Conservation (phyloP, 2,329 filamentous ascomycete species). For the Metarhizium anisopliae region DNA sequence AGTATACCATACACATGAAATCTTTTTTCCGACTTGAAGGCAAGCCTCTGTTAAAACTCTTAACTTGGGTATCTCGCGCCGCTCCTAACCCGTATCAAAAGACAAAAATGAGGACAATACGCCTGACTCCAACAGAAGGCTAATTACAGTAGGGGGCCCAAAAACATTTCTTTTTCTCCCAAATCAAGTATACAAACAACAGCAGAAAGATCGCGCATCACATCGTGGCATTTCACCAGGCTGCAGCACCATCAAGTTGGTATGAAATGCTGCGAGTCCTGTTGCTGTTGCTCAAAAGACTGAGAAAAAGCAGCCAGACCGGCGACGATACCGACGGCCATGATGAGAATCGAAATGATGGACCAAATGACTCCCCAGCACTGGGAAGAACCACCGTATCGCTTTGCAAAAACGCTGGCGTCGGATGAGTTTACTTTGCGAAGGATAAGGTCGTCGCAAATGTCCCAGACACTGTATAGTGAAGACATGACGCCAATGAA, state of each 20-base stretch:
- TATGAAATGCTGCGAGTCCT: slow-evolving; percentile 60
- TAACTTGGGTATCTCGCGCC: no score
- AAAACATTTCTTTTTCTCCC: not conserved
- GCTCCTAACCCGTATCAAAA: no score
- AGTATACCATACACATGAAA: no score
- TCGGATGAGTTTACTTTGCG: slow-evolving; percentile 75
- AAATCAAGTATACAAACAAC: not conserved
- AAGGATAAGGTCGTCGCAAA: slow-evolving; percentile 73
- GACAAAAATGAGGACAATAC: no score
- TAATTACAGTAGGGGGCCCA: no score
- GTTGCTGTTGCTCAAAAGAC: slow-evolving; percentile 57
- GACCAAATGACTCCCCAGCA: slow-evolving; percentile 79
- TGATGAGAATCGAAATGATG: slow-evolving; percentile 61
- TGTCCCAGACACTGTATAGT: slow-evolving; percentile 77
- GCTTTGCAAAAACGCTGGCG: slow-evolving; percentile 68
- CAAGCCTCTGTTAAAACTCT: no score
- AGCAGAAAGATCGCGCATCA: not conserved
- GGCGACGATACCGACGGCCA: slow-evolving; percentile 65
- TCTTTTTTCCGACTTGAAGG: no score
- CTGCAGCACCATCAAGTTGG: slow-evolving; percentile 25
- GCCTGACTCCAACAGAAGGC: no score
- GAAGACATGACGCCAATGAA: slow-evolving; percentile 79
- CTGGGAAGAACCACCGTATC: slow-evolving; percentile 69
- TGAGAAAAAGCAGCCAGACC: slow-evolving; percentile 69
- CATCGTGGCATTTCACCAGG: not conserved